A percentile compares a stretch with the other conserved stretches of the same genome.
phyloP scores from a whole-genome alignment of 169 alveolate genomes.

The Perkinsus marinus region DNA sequence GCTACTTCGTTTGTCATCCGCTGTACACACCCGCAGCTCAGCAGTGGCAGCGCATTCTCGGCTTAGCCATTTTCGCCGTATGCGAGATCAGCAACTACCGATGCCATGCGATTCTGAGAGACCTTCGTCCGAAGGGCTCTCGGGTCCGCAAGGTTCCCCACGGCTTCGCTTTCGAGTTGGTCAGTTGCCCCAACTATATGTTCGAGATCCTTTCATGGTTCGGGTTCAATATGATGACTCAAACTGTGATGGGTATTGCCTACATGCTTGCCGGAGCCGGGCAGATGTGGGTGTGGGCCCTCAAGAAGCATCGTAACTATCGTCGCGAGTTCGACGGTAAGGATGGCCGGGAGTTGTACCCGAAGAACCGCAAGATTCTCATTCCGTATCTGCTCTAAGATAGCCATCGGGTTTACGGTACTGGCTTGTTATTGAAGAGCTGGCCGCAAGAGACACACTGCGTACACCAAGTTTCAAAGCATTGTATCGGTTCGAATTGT shows the following conservation, averaged over 20 bases:
- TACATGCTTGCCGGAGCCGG: neutral
- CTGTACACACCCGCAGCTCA: slow-evolving; percentile 50
- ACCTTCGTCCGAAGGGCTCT: slow-evolving; percentile 78
- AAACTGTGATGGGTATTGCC: slow-evolving; percentile 47
- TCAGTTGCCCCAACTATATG: slow-evolving; percentile 91
- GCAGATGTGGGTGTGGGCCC: neutral
- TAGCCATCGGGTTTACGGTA: neutral
- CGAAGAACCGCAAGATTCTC: neutral
- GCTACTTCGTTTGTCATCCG: slow-evolving; percentile 85
- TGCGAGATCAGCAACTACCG: slow-evolving; percentile 79
- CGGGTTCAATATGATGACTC: slow-evolving; percentile 58
- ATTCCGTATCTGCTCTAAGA: neutral
- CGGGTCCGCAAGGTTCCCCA: slow-evolving; percentile 68
- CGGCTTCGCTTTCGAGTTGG: slow-evolving; percentile 87
- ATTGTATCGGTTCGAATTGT: neutral
- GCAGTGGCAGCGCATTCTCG: slow-evolving; percentile 12
- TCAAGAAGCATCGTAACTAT: neutral
- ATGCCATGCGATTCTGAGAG: slow-evolving; percentile 81
- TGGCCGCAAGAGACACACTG: neutral
- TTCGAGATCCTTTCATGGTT: slow-evolving; percentile 93
- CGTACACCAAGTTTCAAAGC: neutral
- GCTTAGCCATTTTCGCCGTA: slow-evolving; percentile 34
- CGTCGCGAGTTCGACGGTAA: neutral
- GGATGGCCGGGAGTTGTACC: neutral
- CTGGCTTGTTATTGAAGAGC: neutral